Evolutionary conservation across 2,329 filamentous ascomycete genomes (phyloP), one percentile per base, ranked within the genome.

Genomic region (Whalleya microplaca): DNA sequence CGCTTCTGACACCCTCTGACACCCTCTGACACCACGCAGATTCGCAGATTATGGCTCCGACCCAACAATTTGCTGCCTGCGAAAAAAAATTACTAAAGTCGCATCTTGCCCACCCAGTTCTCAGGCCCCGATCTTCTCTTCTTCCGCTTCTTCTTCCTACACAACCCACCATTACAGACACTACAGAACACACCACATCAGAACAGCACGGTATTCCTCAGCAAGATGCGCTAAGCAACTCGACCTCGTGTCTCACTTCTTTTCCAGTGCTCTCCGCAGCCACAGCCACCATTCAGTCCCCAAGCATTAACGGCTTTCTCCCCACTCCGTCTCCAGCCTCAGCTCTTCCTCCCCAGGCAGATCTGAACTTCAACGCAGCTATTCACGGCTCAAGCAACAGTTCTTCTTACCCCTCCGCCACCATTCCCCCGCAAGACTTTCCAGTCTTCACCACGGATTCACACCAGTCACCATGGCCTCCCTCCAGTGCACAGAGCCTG

Each of bases 391-490:
- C 74, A 78, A 78, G 81, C 84, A 78, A 75, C 66, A 84, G 81
- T 84, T 83, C 78, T 77, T 74, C 72, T 69, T 73, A 72, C 70
- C 81, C 80, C 80, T 76, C 78, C 76, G 77, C 78, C 76, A 85
- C 78, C 78, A 86, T 85, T 83, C 74, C 80, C 78, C 73, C 76
- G 72, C 84, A 80, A 85, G 87, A 88, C 84, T 84, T 82, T 67
- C 71, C 80, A 84, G 86, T 90, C 87, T 88, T 88, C 88, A 92
- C 83, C 83, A 92, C 89, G 89, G 89, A 89, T 90, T 84, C 86
- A 75, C 73, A 76, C 74, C 81, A 82, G 78, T 85, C 86, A 92
- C 69, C 83, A 93, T 93, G 90, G 90, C 88, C 83, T 86, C 84
- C 88, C 83, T 86, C 86, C 80, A 85, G 79, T 80, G 79, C 81